These are phyloP conservation scores for Orbilia blumenaviensis DNA, from an alignment of 2,329 filamentous ascomycete genomes.

Conservation along the genomic window DNA sequence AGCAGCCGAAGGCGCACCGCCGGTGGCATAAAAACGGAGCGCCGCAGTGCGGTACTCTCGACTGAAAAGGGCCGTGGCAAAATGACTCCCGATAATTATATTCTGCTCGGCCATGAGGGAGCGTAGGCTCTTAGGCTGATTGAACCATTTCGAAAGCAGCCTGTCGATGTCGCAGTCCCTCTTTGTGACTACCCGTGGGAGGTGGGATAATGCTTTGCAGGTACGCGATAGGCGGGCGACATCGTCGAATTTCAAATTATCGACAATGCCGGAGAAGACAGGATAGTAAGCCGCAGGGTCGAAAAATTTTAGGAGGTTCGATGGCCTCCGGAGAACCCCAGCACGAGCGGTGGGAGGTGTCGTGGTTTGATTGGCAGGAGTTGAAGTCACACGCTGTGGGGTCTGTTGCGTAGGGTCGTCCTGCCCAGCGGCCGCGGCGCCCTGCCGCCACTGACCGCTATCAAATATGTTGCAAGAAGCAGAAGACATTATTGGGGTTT, in stretches of 20 bases:
- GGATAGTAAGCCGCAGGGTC: conserved; percentile 40
- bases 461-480: not conserved
- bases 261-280: conserved; percentile 24
- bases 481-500: not conserved
- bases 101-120: conserved; percentile 41
- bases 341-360: not conserved
- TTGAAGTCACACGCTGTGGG: not conserved
- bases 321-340: not conserved
- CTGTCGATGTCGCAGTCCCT: conserved; percentile 40
- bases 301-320: conserved; percentile 17
- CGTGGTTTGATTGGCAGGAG: too few species aligned
- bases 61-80: conserved; percentile 48
- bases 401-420: not conserved
- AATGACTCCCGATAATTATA: conserved; percentile 48
- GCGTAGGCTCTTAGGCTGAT: conserved; percentile 12
- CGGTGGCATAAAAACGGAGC: conserved; percentile 35
- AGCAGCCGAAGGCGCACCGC: conserved; percentile 5
- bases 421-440: not conserved
- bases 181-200: conserved; percentile 33
- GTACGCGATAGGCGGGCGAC: conserved; percentile 35
- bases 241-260: conserved; percentile 26
- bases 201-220: conserved; percentile 17
- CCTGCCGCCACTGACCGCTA: not conserved
- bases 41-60: conserved; percentile 22
- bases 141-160: conserved; percentile 24